Conservation (phyloP, 768 basidiomycete genomes). For the Cubamyces sp. region DNA sequence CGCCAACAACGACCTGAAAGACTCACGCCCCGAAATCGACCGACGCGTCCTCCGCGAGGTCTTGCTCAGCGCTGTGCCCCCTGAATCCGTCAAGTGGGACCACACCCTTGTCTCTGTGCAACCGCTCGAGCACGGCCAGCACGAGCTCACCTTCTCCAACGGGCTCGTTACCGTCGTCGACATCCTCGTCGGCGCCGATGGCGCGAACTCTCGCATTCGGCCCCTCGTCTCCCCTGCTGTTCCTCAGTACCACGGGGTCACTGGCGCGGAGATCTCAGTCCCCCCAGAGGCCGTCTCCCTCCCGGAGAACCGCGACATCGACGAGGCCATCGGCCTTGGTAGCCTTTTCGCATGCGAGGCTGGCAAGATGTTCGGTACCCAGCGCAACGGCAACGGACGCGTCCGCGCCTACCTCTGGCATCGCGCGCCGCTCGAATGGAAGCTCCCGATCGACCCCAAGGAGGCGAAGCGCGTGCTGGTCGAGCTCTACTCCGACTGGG, state of each 20-base stretch:
- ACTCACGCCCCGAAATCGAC: slow-evolving; percentile 17
- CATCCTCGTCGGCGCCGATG: slow-evolving; percentile 11
- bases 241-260: slow-evolving; percentile 14
- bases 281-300: neutral
- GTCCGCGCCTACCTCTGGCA: slow-evolving; percentile 8
- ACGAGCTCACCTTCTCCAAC: slow-evolving; percentile 16
- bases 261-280: slow-evolving; percentile 8
- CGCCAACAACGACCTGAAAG: neutral
- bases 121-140: slow-evolving; percentile 34
- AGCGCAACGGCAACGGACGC: slow-evolving; percentile 10
- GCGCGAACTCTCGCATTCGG: slow-evolving; percentile 7
- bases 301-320: slow-evolving; percentile 14
- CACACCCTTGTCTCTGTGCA: slow-evolving; percentile 40
- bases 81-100: slow-evolving; percentile 44
- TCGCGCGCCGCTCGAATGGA: slow-evolving; percentile 9
- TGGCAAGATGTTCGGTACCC: slow-evolving; percentile 6
- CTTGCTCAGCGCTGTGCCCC: slow-evolving; percentile 24
- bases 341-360: neutral
- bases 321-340: slow-evolving; percentile 6
- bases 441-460: neutral
- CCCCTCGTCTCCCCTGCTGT: slow-evolving; percentile 3
- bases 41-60: slow-evolving; percentile 16
- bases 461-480: neutral
- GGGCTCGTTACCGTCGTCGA: slow-evolving; percentile 1
- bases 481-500: slow-evolving; percentile 10